phyloP scores from a whole-genome alignment of 2,329 filamentous ascomycete genomes.

The Lachnellula hyalina region DNA sequence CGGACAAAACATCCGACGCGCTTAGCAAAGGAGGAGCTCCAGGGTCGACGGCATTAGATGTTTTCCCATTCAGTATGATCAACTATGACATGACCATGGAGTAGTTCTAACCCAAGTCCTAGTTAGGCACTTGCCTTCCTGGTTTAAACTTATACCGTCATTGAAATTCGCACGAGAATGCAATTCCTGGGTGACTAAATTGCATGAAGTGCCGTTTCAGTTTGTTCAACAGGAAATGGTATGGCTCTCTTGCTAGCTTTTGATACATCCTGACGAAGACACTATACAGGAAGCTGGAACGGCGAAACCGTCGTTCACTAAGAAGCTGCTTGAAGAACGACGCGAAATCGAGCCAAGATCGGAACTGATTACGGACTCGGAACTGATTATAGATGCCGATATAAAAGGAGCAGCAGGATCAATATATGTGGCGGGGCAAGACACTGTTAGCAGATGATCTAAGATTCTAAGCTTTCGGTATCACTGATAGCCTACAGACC shows the following conservation, averaged over 20 bases:
- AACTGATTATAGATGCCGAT: constrained; percentile 6
- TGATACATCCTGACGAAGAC: neutral
- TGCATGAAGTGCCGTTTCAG: constrained; percentile 39
- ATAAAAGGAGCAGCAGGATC: constrained; percentile 44
- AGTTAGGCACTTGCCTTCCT: constrained; percentile 29
- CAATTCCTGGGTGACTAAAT: constrained; percentile 28
- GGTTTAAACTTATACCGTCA: constrained; percentile 21
- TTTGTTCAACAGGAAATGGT: constrained; percentile 7
- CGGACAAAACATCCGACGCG: constrained; percentile 17
- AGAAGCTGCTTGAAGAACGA: neutral
- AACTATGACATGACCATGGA: constrained; percentile 15
- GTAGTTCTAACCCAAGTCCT: neutral
- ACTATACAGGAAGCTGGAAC: constrained; percentile 1
- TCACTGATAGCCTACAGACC: constrained; percentile 38
- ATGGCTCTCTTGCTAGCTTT: neutral
- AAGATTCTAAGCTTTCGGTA: neutral
- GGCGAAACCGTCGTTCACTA: neutral
- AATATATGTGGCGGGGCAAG: constrained; percentile 40
- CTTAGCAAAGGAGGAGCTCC: constrained; percentile 17
- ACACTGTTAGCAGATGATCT: constrained; percentile 1
- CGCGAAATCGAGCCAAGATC: neutral
- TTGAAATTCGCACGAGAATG: constrained; percentile 22
- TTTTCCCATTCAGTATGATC: constrained; percentile 39
- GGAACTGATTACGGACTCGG: constrained; percentile 32
- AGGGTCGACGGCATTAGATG: constrained; percentile 37